These are phyloP conservation scores for Pichia heedii DNA, from an alignment of 805 yeast species.

Conservation along the genomic window DNA sequence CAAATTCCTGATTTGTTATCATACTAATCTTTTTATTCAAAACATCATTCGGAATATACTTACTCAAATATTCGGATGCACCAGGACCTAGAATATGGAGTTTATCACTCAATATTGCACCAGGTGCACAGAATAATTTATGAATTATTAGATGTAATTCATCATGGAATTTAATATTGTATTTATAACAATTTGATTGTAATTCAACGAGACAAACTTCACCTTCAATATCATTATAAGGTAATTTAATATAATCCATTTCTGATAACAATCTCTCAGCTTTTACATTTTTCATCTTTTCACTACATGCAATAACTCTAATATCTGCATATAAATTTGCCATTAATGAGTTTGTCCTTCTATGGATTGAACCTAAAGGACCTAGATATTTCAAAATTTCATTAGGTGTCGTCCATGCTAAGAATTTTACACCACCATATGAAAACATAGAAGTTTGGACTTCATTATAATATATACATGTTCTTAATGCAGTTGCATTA, in stretches of 20 bases:
- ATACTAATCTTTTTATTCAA: constrained; percentile 38
- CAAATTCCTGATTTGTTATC: constrained; percentile 48
- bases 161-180: constrained; percentile 33
- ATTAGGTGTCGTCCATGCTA: constrained; percentile 54
- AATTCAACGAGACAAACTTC: constrained; percentile 26
- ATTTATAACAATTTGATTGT: constrained; percentile 22
- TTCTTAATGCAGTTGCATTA: constrained; percentile 53
- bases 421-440: constrained; percentile 51
- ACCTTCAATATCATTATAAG: constrained; percentile 12
- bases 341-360: constrained; percentile 58
- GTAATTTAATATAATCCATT: constrained; percentile 18
- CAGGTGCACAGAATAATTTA: constrained; percentile 40
- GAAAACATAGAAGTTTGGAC: constrained; percentile 29
- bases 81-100: constrained; percentile 70
- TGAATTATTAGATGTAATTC: constrained; percentile 62
- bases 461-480: constrained; percentile 24
- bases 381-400: constrained; percentile 60
- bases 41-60: constrained; percentile 29
- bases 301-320: constrained; percentile 42
- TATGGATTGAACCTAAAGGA: constrained; percentile 36
- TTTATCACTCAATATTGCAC: constrained; percentile 34
- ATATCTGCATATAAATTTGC: constrained; percentile 56
- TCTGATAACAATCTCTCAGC: constrained; percentile 10
- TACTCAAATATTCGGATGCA: constrained; percentile 44
- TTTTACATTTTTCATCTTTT: constrained; percentile 9